Base-by-base conservation (phyloP, 2,329 filamentous ascomycete species). In the Penicillium italicum region DNA sequence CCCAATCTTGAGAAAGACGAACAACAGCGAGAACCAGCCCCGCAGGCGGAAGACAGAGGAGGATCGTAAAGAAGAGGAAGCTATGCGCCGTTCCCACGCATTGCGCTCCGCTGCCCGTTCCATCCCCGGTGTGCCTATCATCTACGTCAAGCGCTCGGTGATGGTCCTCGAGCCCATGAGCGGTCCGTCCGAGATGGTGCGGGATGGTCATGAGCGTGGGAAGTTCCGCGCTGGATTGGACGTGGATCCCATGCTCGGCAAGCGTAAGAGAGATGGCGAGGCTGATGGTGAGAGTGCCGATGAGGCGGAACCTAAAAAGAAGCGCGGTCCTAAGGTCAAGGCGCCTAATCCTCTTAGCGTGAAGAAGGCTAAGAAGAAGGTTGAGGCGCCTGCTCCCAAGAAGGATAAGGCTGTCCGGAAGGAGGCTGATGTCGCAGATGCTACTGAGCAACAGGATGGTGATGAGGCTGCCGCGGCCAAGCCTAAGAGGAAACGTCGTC, bases 101-200 rank as follows among this genome's bases (percentile, higher is more conserved):
- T 66, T 80, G 26, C 66, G 77, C 14, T 63, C 69, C 10, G 66
- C 65, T 11, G 76, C 76, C 43, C 69, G 78, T 40, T 62, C 72
- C 18, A 75, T 80, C 11, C 76, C 76, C 14, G 78, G 78, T 47
- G 77, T 79, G 31, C 78, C 78, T 16, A 76, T 80, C 28, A 74
- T 80, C 41, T 80, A 79, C 63, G 78, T 80, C 31, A 79, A 79
- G 66, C 70, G 78, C 44, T 79, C 77, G 16, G 77, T 80, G 8
- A 79, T 80, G 77, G 72, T 80, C 14, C 62, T 80, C 53, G 77
- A 80, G 63, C 77, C 78, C 14, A 69, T 79, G 71, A 78, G 76
- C 52, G 70, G 65, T 20, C 67, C 69, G 1, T 79, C 76, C 14
- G 74, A 77, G 60, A 67, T 67, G 22, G 67, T 77, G 12, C 69